Conservation (phyloP, 2,329 filamentous ascomycete species). For the Phoma herbarum region DNA sequence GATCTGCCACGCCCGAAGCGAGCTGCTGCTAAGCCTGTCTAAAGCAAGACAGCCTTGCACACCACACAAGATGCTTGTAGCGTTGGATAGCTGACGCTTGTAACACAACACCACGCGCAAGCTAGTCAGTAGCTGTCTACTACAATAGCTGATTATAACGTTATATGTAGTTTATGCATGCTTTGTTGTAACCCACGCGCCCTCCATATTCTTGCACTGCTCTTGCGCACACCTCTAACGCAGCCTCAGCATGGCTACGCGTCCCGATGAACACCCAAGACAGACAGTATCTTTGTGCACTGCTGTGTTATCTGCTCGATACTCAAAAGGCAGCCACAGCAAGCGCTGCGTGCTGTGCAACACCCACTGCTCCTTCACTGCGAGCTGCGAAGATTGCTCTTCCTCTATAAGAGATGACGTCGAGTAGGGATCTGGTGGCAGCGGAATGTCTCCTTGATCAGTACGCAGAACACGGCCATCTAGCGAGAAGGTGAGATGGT, state of each 20-base stretch:
- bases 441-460: neutral
- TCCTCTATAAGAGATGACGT: constrained; percentile 2
- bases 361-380: constrained; percentile 8
- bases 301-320: neutral
- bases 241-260: neutral
- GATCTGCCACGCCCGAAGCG: too few relatives aligned
- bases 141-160: neutral
- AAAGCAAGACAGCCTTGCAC: too few relatives aligned
- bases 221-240: neutral
- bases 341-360: constrained; percentile 4
- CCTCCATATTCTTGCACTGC: neutral
- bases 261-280: neutral
- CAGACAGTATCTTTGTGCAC: neutral
- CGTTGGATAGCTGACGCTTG: neutral
- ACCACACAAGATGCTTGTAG: neutral
- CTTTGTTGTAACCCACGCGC: neutral
- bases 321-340: constrained; percentile 10
- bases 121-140: neutral
- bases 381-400: constrained; percentile 3
- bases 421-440: neutral
- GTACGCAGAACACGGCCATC: constrained; percentile 12
- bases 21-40: too few relatives aligned
- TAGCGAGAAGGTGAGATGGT: constrained; percentile 11
- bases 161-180: neutral
- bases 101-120: neutral